These are phyloP conservation scores for Ophiostoma australiae DNA, from an alignment of 2,329 filamentous ascomycete species.

Conservation along the genomic window DNA sequence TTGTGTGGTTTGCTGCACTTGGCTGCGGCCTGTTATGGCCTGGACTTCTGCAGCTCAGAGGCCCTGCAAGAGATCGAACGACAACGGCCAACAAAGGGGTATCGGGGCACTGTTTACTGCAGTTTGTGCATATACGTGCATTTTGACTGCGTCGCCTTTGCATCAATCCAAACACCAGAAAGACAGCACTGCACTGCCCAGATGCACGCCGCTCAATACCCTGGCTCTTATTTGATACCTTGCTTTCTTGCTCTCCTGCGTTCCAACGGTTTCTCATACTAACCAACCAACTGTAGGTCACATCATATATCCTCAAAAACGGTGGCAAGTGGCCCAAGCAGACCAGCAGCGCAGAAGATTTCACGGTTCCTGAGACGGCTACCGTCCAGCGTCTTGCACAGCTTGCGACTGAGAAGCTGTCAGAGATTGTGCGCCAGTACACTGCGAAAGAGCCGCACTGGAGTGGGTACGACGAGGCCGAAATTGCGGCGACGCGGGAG, in stretches of 20 bases:
- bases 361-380: conserved; percentile 50
- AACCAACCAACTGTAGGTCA: conserved; percentile 37
- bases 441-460: conserved; percentile 58
- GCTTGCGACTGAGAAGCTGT: conserved; percentile 66
- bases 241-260: background rate
- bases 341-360: conserved; percentile 34
- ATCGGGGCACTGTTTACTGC: background rate
- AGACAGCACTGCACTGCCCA: background rate
- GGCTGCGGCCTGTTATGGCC: background rate
- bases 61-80: background rate
- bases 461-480: conserved; percentile 66
- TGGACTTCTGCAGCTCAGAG: background rate
- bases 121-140: background rate
- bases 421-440: conserved; percentile 67
- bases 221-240: background rate
- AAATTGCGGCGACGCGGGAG: conserved; percentile 66
- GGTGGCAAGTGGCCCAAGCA: conserved; percentile 43
- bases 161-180: background rate
- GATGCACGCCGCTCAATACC: background rate
- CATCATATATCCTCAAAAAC: conserved; percentile 46
- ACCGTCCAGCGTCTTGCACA: conserved; percentile 66
- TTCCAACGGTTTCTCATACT: background rate
- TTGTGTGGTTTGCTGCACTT: background rate
- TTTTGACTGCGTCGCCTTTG: background rate
- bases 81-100: background rate